Evolutionary conservation across 495 filamentous ascomycete species (phyloP).

Genomic region (Monascus purpureus): DNA sequence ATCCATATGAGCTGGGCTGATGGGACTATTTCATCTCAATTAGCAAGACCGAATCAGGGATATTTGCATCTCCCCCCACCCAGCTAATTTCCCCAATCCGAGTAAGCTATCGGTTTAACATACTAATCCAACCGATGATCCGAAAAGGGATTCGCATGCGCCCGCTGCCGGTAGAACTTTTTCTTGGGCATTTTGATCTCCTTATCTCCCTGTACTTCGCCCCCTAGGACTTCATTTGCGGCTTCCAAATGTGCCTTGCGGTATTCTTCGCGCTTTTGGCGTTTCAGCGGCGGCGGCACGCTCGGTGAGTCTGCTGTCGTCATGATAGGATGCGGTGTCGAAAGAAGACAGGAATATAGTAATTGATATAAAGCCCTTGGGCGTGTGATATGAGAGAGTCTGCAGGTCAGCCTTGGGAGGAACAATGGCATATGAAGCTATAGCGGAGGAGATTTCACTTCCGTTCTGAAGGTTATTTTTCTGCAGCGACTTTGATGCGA

Average conservation of each 20-base stretch:
- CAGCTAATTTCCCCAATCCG: too few relatives aligned
- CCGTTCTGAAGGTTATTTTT: too few relatives aligned
- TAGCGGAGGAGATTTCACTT: too few relatives aligned
- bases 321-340: background rate
- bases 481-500: too few relatives aligned
- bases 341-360: background rate
- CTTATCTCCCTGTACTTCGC: slow-evolving; percentile 9
- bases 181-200: slow-evolving; percentile 60
- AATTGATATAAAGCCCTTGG: background rate
- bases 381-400: background rate
- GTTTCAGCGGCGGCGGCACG: slow-evolving; percentile 44
- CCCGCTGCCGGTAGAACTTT: slow-evolving; percentile 89
- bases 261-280: slow-evolving; percentile 63
- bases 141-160: slow-evolving; percentile 95
- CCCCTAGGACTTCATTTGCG: slow-evolving; percentile 18
- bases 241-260: slow-evolving; percentile 31
- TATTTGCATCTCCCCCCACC: too few relatives aligned
- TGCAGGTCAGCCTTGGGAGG: background rate
- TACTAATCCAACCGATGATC: slow-evolving; percentile 85
- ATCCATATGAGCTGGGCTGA: slow-evolving; percentile 71
- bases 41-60: background rate
- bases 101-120: too few relatives aligned
- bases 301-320: slow-evolving; percentile 14
- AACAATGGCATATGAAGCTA: background rate
- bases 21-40: slow-evolving; percentile 43